Base-by-base conservation (phyloP, 1,139 yeast genomes). In the Taiozyma onychis region DNA sequence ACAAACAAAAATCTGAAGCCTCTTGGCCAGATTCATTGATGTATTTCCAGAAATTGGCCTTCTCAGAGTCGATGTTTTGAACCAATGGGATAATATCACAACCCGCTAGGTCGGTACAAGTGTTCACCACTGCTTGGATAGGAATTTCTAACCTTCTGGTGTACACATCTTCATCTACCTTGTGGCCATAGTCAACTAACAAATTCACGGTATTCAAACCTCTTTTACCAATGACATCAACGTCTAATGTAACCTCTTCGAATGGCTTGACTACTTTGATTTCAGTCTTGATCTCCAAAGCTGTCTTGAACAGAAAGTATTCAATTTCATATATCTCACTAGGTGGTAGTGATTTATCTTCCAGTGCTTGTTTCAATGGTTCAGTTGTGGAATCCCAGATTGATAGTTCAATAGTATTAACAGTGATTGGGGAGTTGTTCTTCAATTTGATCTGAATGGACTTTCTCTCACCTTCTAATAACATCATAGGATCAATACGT, bases 311-410 rank as follows among this genome's bases (percentile, higher is more conserved):
- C 50, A 88, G 64, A 56, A 78, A 77, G 73, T 85, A 85, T 62
- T 88, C 97, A 48, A 85, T 73, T 61, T 89, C 96, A 64, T 87
- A 82, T 4, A 81, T 69, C 49, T 88, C 96, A 49, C 78, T 74
- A 0, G 83, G 77, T 0, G 83, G 77, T 11, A 78, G 64, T 1
- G 70, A 70, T 53, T 72, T 77, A 45, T 66, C 65, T 18, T 66
- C 68, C 6, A 80, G 65, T 13, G 77, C 71, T 54, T 74, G 62
- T 63, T 77, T 81, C 47, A 87, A 63, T 0, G 85, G 80, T 28
- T 83, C 90, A 8, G 81, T 77, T 0, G 95, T 85, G 1, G 95
- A 84, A 62, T 89, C 96, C 71, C 81, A 73, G 57, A 84, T 83
- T 10, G 83, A 77, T 56, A 86, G 83, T 8, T 82, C 73, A 32